Percentiles rank a stretch among this genome's conserved stretches.
These are phyloP conservation scores for Dendrobium officinale DNA, from an alignment of 106 monocot genomes.

Conservation along the genomic window DNA sequence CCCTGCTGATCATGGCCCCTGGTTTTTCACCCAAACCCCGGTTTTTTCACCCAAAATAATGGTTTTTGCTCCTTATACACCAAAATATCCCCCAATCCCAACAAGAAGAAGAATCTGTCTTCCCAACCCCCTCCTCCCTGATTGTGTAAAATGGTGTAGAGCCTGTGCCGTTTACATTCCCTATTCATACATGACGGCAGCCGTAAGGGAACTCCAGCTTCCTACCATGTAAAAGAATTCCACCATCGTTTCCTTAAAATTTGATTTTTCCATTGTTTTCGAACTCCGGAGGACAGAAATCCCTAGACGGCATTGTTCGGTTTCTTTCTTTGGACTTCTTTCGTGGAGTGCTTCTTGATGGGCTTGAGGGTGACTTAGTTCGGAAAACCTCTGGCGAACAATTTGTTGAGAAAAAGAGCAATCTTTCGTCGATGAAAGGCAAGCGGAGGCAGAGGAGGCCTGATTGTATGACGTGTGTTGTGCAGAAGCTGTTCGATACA, in stretches of 20 bases:
- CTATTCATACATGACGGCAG: neutral
- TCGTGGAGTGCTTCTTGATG: neutral
- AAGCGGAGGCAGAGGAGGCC: slow-evolving; percentile 23
- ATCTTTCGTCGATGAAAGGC: slow-evolving; percentile 23
- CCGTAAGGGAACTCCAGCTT: neutral
- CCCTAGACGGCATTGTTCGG: neutral
- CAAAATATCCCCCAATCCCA: slow-evolving; percentile 3
- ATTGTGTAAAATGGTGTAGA: neutral
- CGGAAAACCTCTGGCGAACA: neutral
- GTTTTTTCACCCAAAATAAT: neutral
- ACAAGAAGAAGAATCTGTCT: neutral
- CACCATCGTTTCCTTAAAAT: neutral
- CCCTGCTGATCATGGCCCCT: neutral
- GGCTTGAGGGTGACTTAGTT: neutral
- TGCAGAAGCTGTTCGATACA: slow-evolving; percentile 49
- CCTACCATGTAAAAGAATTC: neutral
- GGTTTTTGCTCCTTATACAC: neutral
- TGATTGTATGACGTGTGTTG: slow-evolving; percentile 16
- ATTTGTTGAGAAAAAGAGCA: neutral
- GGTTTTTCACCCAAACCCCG: slow-evolving; percentile 1
- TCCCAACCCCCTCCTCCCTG: neutral
- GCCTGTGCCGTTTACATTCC: neutral
- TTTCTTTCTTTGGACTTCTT: neutral
- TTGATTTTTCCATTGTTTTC: neutral
- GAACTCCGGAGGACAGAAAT: too few species aligned